These are phyloP conservation scores for Recurvomyces mirabilis DNA, from an alignment of 495 filamentous ascomycete genomes.

Conservation along the genomic window DNA sequence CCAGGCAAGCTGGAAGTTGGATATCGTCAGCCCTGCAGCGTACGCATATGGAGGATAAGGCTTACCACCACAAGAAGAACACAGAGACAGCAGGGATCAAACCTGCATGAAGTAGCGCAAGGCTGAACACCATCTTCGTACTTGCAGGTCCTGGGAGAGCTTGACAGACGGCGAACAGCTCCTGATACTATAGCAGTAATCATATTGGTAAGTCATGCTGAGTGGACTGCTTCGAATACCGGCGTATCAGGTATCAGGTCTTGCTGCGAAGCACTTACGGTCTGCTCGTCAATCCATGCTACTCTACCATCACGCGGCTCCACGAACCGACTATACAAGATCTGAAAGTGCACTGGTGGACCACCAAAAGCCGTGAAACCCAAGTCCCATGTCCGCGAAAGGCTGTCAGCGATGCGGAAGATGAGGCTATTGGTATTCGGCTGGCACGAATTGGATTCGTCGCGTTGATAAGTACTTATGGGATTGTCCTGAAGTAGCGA, in stretches of 20 bases:
- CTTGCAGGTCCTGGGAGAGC: slow-evolving; percentile 63
- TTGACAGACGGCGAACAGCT: slow-evolving; percentile 71
- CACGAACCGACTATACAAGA: slow-evolving; percentile 54
- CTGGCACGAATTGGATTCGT: no score
- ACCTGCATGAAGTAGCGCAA: slow-evolving; percentile 56
- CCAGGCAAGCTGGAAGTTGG: slow-evolving; percentile 68
- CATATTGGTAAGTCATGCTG: neutral
- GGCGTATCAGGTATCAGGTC: neutral
- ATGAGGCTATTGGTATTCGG: no score
- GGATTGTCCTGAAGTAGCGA: no score
- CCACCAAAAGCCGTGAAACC: slow-evolving; percentile 59
- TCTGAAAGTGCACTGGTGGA: slow-evolving; percentile 14
- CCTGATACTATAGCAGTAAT: slow-evolving; percentile 44
- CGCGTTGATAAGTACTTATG: no score
- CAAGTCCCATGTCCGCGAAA: no score
- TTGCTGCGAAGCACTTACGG: slow-evolving; percentile 24
- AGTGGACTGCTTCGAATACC: neutral
- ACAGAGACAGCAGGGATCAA: slow-evolving; percentile 49
- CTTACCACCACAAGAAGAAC: slow-evolving; percentile 66
- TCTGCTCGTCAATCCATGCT: slow-evolving; percentile 66
- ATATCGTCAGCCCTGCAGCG: no score
- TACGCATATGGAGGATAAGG: no score
- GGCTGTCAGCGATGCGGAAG: no score
- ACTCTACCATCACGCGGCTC: no score
- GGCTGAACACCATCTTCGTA: slow-evolving; percentile 72